Evolutionary conservation across 805 yeast genomes (phyloP), one percentile per base, ranked within the genome.

Genomic region (Ogataea zsoltii): DNA sequence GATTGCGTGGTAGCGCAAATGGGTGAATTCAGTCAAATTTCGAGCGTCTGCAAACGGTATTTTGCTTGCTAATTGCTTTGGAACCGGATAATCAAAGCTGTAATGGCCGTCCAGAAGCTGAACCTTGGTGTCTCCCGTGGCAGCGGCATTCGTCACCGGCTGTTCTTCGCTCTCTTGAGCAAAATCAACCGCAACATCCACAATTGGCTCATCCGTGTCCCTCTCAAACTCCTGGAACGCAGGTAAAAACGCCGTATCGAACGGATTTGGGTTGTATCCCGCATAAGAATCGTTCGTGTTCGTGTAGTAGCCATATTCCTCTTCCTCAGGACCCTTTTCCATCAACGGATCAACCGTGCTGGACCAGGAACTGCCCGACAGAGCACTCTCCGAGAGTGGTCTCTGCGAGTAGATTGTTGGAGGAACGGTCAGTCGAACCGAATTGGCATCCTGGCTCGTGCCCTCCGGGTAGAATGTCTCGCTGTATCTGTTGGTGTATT

Each of bases 1-100:
- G 10, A 87, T 89, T 1, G 96, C 97, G 49, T 92, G 88, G 66
- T 92, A 92, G 61, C 98, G 77, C 83, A 92, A 78, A 60, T 85
- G 88, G 13, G 81, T 79, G 74, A 85, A 85, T 83, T 70, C 72
- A 57, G 72, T 50, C 51, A 63, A 42, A 32, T 55, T 41, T 16
- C 48, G 57, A 61, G 67, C 52, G 68, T 71, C 58, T 66, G 68
- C 36, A 74, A 77, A 49, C 50, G 58, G 76, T 42, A 63, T 71
- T 75, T 61, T 77, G 71, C 44, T 61, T 25, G 83, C 65, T 43
- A 88, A 71, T 45, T 79, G 76, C 17, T 76, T 71, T 14, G 95
- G 83, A 2, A 88, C 88, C 15, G 96, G 96, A 60, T 94, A 89
- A 65, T 88, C 96, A 55, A 88, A 77, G 43, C 88, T 86, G 45